Evolutionary conservation across 108 stramenopile genomes (phyloP), one percentile per base, ranked within the genome.

Genomic region (Skeletonema potamos): DNA sequence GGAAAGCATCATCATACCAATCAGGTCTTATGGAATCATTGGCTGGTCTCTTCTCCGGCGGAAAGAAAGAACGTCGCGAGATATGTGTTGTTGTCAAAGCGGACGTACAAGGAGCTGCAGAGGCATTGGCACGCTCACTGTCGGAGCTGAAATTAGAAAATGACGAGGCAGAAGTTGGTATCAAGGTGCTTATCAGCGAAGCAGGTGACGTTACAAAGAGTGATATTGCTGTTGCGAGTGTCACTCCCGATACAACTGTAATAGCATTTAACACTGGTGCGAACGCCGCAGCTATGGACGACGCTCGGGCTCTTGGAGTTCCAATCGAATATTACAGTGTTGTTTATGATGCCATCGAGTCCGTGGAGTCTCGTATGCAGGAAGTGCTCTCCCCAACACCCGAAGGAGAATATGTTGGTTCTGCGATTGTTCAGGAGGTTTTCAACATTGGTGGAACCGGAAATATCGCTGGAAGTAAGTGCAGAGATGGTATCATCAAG

Each of bases 371-470:
- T 41, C 74, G 91, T 55, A 94, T 98, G 92, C 91, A 95, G 65
- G 92, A 96, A 77, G 86, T 96, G 1, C 82, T 98, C 11, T 89
- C 89, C 17, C 97, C 97, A 17, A 96, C 94, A 36, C 98, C 93
- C 13, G 95, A 91, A 11, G 98, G 98, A 77, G 96, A 95, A 63
- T 96, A 93, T 73, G 84, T 87, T 28, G 97, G 98, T 43, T 73
- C 82, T 27, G 98, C 96, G 6, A 55, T 70, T 34, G 96, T 99
- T 15, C 96, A 97, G 74, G 86, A 96, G 76, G 91, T 97, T 24
- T 99, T 99, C 72, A 93, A 96, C 69, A 97, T 99, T 78, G 98
- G 97, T 54, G 94, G 94, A 27, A 91, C 90, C 1, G 93, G 93
- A 61, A 94, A 89, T 66, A 95, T 96, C 74, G 98, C 97, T 17